Base-by-base conservation (phyloP, 2,329 filamentous ascomycete genomes). In the Exophiala sideris region DNA sequence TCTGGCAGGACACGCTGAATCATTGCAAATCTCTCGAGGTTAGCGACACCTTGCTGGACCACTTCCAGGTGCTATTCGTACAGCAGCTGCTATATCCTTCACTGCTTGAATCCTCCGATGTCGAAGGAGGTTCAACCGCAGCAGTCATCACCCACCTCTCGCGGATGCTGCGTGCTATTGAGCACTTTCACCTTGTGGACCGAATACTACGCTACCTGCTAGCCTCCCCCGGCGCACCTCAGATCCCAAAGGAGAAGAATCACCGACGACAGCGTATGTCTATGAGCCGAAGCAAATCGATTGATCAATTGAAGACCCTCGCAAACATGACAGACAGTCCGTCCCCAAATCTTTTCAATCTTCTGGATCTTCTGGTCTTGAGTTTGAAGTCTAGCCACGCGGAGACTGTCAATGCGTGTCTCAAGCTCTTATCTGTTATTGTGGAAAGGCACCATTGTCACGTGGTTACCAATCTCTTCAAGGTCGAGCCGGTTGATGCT, bases 1-100 rank as follows among this genome's bases (percentile, higher is more conserved):
- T 99, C 68, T 99, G 94, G 94, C 94, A 99, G 73, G 94, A 99
- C 70, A 91, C 96, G 33, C 77, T 99, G 57, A 94, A 97, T 69
- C 92, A 97, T 71, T 99, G 94, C 74, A 85, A 86, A 65, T 97
- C 92, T 3, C 79, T 85, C 1, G 92, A 97, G 67, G 90, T 99
- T 63, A 94, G 92, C 68, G 89, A 89, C 62, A 96, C 91, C 1
- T 76, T 99, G 47, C 79, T 99, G 32, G 94, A 99, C 68, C 94
- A 99, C 71, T 99, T 99, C 67, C 91, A 96, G 68, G 88, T 97
- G 63, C 84, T 99, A 33, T 99, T 99, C 69, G 76, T 99, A 48
- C 90, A 96, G 70, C 94, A 99, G 70, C 76, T 99, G 65, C 75
- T 99, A 83, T 97, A 99, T 68, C 94, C 94, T 1, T 99, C 95